Percentiles rank a stretch among this genome's conserved stretches.
phyloP scores from a whole-genome alignment of 176 grass and related monocot species.

The Echinochloa phyllopogon region DNA sequence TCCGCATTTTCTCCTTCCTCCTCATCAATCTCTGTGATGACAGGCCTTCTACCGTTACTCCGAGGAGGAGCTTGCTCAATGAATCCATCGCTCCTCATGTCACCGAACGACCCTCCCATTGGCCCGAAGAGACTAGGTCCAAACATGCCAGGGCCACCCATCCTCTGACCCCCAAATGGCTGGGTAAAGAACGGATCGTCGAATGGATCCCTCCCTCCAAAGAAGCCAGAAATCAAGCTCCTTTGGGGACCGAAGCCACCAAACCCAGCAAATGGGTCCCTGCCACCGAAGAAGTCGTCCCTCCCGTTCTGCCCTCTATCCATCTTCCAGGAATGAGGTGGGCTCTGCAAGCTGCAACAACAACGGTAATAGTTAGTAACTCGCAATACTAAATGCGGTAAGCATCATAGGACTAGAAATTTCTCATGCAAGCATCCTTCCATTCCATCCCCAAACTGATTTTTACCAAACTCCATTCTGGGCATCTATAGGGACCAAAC shows the following conservation, averaged over 20 bases:
- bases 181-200: slow-evolving; percentile 91
- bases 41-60: slow-evolving; percentile 40
- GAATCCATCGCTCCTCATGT: slow-evolving; percentile 45
- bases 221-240: slow-evolving; percentile 62
- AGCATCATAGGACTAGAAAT: not conserved
- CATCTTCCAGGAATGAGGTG: slow-evolving; percentile 42
- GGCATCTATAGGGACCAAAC: not conserved
- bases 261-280: slow-evolving; percentile 74
- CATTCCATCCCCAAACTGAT: not conserved
- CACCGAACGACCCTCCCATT: slow-evolving; percentile 45
- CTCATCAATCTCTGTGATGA: slow-evolving; percentile 74
- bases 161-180: slow-evolving; percentile 72
- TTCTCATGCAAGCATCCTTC: not conserved
- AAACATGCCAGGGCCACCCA: slow-evolving; percentile 63
- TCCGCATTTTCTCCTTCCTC: slow-evolving; percentile 40
- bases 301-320: slow-evolving; percentile 67
- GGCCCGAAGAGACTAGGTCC: slow-evolving; percentile 36
- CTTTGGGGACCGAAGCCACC: slow-evolving; percentile 54
- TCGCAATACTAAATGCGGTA: not conserved
- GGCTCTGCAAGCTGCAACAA: not conserved
- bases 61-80: slow-evolving; percentile 46
- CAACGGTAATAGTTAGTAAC: not conserved
- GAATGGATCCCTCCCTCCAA: slow-evolving; percentile 86
- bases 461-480: not conserved
- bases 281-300: slow-evolving; percentile 50